Percentiles rank a stretch among this genome's conserved stretches.
phyloP scores from a whole-genome alignment of 2,329 filamentous ascomycete species.

The Colletotrichum costaricense region DNA sequence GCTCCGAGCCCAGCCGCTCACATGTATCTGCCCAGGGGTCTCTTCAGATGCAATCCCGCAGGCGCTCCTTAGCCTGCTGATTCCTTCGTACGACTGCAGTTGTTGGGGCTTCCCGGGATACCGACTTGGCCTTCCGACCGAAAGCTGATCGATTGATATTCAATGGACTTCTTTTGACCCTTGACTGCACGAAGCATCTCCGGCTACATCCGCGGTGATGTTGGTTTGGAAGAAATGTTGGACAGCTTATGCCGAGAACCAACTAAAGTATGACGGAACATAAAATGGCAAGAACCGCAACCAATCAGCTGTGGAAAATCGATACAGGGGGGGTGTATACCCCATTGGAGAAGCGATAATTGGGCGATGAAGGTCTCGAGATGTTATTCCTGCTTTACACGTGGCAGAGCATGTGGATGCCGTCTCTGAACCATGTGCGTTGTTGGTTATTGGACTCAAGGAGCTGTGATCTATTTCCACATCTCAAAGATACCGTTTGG shows the following conservation, averaged over 20 bases:
- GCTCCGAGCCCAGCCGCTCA: neutral
- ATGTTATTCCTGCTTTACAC: neutral
- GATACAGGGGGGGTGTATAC: neutral
- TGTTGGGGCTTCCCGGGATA: neutral
- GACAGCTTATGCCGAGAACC: neutral
- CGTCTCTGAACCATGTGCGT: too few species aligned
- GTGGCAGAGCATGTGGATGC: too few species aligned
- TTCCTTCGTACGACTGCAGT: neutral
- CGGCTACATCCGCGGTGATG: neutral
- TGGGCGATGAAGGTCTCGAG: neutral
- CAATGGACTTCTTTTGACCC: neutral
- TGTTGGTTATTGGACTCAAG: too few species aligned
- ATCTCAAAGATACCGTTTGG: too few species aligned
- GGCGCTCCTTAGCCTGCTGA: neutral
- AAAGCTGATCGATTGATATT: neutral
- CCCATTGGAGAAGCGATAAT: neutral
- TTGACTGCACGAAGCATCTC: neutral
- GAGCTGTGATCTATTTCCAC: too few species aligned
- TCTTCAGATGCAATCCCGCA: too few species aligned
- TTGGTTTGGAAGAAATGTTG: neutral
- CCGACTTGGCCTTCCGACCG: neutral
- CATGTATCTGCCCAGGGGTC: neutral
- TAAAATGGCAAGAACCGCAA: neutral
- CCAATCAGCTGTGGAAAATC: neutral
- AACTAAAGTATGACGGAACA: neutral